phyloP scores from a whole-genome alignment of 1,139 yeast species.

The Zygosaccharomyces pseudobailii region DNA sequence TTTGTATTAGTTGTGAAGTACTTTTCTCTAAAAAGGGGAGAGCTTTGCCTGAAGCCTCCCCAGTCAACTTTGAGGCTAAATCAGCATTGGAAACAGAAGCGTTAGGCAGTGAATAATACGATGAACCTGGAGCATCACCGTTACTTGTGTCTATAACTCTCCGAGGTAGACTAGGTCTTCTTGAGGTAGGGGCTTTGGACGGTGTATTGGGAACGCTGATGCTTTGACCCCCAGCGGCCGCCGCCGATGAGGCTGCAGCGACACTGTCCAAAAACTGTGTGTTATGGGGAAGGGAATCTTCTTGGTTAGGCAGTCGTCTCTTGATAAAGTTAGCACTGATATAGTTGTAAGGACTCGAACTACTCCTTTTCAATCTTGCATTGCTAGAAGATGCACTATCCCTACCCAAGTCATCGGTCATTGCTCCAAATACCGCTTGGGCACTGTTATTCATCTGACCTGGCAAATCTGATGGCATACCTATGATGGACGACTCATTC shows the following conservation, averaged over 20 bases:
- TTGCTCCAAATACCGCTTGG: conserved; percentile 1
- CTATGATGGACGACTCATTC: conserved; percentile 1
- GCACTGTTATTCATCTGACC: not conserved
- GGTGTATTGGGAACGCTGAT: conserved; percentile 11
- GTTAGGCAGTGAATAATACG: conserved; percentile 4
- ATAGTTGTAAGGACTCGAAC: conserved; percentile 29
- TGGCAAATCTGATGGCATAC: conserved; percentile 1
- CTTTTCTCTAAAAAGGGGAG: conserved; percentile 1
- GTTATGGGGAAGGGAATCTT: conserved; percentile 2
- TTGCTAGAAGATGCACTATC: not conserved
- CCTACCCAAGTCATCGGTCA: not conserved
- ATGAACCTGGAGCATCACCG: conserved; percentile 7
- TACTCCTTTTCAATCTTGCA: conserved; percentile 33
- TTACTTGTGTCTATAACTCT: conserved; percentile 8
- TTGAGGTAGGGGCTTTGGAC: conserved; percentile 10
- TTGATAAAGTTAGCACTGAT: conserved; percentile 20
- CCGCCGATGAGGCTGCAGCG: not conserved
- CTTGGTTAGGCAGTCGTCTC: conserved; percentile 23
- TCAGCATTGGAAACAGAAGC: conserved; percentile 1
- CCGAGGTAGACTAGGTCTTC: conserved; percentile 12
- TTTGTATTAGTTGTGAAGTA: not conserved
- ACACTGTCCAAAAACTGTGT: conserved; percentile 5
- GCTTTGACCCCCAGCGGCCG: conserved; percentile 1
- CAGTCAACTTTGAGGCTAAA: conserved; percentile 4
- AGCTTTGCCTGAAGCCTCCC: not conserved